Conservation (phyloP, 2,329 filamentous ascomycete genomes). For the Penicillium concentricum region DNA sequence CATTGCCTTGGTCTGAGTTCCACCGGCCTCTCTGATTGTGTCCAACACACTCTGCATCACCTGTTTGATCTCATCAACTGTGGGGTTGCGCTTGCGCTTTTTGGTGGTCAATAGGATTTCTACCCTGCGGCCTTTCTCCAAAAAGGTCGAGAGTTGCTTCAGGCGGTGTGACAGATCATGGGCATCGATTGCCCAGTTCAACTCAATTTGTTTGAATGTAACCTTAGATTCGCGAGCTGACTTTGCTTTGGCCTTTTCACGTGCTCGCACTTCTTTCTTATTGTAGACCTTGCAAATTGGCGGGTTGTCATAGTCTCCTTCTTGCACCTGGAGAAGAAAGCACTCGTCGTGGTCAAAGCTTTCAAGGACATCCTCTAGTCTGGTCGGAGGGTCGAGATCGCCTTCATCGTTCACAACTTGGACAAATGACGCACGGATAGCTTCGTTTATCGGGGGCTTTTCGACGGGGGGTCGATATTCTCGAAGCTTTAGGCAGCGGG, state of each 20-base stretch:
- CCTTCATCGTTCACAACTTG: conserved; percentile 38
- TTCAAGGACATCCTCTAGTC: conserved; percentile 37
- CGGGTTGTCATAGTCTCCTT: conserved; percentile 31
- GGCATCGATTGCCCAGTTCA: conserved; percentile 81
- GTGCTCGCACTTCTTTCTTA: conserved; percentile 36
- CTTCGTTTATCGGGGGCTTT: conserved; percentile 32
- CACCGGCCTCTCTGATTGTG: conserved; percentile 45
- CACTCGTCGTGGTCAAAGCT: conserved; percentile 51
- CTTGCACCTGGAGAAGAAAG: conserved; percentile 52
- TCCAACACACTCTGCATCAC: conserved; percentile 55
- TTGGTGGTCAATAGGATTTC: conserved; percentile 71
- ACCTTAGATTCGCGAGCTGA: conserved; percentile 43
- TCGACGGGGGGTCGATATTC: conserved; percentile 11
- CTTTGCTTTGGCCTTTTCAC: conserved; percentile 28
- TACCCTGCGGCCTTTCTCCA: conserved; percentile 72
- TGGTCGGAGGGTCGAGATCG: conserved; percentile 29
- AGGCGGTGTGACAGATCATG: conserved; percentile 75
- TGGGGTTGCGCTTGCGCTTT: conserved; percentile 61
- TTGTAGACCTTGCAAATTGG: conserved; percentile 70
- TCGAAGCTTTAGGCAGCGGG: conserved; percentile 6
- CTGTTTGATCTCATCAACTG: conserved; percentile 58
- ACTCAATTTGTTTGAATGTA: conserved; percentile 71
- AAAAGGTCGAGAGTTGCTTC: conserved; percentile 65
- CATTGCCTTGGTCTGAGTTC: conserved; percentile 41
- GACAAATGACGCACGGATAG: conserved; percentile 31